phyloP scores from a whole-genome alignment of 805 yeast genomes.

The Jamesozyma hellenica region DNA sequence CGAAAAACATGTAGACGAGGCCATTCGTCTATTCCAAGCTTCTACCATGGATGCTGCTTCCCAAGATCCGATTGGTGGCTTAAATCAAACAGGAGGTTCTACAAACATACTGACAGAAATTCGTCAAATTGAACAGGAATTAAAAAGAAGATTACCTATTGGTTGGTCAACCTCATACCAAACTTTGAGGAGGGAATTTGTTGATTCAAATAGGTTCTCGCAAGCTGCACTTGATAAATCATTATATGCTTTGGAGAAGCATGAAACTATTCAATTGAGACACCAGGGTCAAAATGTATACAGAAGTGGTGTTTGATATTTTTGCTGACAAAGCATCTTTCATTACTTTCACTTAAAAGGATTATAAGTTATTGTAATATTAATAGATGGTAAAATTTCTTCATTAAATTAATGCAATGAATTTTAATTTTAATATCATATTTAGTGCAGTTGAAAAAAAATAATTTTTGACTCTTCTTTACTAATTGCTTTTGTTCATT shows the following conservation, averaged over 20 bases:
- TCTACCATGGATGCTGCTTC: slow-evolving; percentile 93
- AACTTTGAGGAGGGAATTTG: slow-evolving; percentile 76
- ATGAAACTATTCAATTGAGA: slow-evolving; percentile 78
- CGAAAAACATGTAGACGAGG: slow-evolving; percentile 89
- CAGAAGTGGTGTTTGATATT: slow-evolving; percentile 52
- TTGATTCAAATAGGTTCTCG: slow-evolving; percentile 50
- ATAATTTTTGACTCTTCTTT: too few species aligned
- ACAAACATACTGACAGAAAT: slow-evolving; percentile 59
- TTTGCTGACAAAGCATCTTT: too few species aligned
- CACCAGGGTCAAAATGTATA: slow-evolving; percentile 77
- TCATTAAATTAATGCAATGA: too few species aligned
- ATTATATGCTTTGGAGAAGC: slow-evolving; percentile 67
- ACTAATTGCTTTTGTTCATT: too few species aligned
- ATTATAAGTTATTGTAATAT: too few species aligned
- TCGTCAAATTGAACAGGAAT: slow-evolving; percentile 67
- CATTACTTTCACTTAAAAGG: too few species aligned
- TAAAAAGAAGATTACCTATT: slow-evolving; percentile 83
- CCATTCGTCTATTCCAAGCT: slow-evolving; percentile 86
- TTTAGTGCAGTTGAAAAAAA: too few species aligned
- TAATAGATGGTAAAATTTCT: too few species aligned
- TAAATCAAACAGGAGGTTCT: slow-evolving; percentile 42
- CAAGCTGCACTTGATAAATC: slow-evolving; percentile 76
- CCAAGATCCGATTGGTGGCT: slow-evolving; percentile 39
- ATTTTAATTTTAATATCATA: too few species aligned
- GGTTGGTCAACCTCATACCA: slow-evolving; percentile 92